phyloP scores from a whole-genome alignment of 2,329 filamentous ascomycete genomes.

The Claviceps sp. region DNA sequence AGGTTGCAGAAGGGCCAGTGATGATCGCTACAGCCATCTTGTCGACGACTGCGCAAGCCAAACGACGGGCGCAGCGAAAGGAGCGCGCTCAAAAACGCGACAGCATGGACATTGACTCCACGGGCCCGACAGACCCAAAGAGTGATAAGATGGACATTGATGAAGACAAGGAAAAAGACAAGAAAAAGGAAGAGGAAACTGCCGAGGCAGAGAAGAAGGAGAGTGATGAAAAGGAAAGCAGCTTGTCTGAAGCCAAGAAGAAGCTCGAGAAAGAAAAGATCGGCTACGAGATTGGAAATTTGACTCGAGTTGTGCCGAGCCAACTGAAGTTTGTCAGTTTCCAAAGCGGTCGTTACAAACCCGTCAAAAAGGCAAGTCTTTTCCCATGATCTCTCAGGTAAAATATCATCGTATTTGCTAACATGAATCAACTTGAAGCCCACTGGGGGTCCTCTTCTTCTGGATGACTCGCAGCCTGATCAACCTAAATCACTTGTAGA shows the following conservation, averaged over 20 bases:
- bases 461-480: constrained; percentile 68
- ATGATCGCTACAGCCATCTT: constrained; percentile 91
- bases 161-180: constrained; percentile 51
- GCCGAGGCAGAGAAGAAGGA: constrained; percentile 40
- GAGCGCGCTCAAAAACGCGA: constrained; percentile 79
- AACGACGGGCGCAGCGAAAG: constrained; percentile 86
- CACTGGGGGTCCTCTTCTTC: constrained; percentile 85
- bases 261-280: constrained; percentile 93
- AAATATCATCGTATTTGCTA: not conserved
- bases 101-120: constrained; percentile 88
- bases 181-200: constrained; percentile 36
- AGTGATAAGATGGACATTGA: constrained; percentile 85
- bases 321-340: constrained; percentile 96
- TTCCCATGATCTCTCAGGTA: not conserved
- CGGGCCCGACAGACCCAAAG: constrained; percentile 49
- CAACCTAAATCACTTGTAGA: constrained; percentile 74
- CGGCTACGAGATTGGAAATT: constrained; percentile 91
- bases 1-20: constrained; percentile 83
- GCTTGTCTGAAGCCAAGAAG: constrained; percentile 57
- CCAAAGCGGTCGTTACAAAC: constrained; percentile 78
- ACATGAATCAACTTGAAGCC: constrained; percentile 38
- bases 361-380: constrained; percentile 63
- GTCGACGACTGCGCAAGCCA: constrained; percentile 93
- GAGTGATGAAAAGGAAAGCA: constrained; percentile 26
- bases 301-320: constrained; percentile 82